These are phyloP conservation scores for Talaromyces sp. DNA, from an alignment of 2,329 filamentous ascomycete genomes.

Conservation along the genomic window DNA sequence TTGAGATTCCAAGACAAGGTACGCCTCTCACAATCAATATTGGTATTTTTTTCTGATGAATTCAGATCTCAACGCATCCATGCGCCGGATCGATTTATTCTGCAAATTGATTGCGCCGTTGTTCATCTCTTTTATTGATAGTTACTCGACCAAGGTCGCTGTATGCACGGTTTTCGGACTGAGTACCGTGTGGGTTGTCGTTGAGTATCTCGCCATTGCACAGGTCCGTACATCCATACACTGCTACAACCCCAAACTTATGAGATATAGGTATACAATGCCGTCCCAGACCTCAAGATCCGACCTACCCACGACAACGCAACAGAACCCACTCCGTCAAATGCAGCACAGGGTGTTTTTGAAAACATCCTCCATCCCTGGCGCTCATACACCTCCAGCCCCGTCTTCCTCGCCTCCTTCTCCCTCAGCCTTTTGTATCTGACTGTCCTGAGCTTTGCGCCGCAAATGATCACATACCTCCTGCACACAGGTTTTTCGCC, in stretches of 20 bases:
- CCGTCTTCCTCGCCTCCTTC: constrained; percentile 42
- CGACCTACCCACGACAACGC: not conserved
- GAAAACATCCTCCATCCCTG: constrained; percentile 15
- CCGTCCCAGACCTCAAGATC: constrained; percentile 16
- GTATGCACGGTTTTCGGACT: constrained; percentile 44
- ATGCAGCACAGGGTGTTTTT: not conserved
- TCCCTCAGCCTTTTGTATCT: constrained; percentile 49
- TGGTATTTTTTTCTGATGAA: not conserved
- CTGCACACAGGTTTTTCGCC: constrained; percentile 47
- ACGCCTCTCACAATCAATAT: not conserved
- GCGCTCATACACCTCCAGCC: constrained; percentile 22
- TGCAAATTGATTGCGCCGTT: constrained; percentile 54
- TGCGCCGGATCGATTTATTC: constrained; percentile 54
- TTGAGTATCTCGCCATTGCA: constrained; percentile 39
- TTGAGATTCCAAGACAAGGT: constrained; percentile 1
- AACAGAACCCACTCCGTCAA: not conserved
- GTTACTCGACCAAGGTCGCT: constrained; percentile 40
- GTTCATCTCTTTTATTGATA: constrained; percentile 44
- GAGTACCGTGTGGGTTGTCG: constrained; percentile 36
- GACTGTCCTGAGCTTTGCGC: constrained; percentile 51
- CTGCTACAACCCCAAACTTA: not conserved
- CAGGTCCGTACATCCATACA: constrained; percentile 18
- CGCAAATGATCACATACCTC: constrained; percentile 53
- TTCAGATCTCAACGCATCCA: constrained; percentile 44
- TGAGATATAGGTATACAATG: constrained; percentile 15